Base-by-base conservation (phyloP, 148 eudicot species). In the Oxyria digyna region DNA sequence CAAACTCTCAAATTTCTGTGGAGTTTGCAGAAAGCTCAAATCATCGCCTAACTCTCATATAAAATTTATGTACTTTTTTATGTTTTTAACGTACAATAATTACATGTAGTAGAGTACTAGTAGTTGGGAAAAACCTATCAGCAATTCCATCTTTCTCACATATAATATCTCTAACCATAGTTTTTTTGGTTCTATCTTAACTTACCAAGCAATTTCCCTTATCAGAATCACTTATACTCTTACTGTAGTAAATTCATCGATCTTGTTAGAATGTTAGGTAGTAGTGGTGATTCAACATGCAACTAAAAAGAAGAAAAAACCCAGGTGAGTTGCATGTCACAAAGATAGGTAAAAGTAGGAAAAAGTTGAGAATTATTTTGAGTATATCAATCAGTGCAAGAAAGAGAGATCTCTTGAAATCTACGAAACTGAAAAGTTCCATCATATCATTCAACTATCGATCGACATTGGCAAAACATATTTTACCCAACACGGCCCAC, bases 1-100 rank as follows among this genome's bases (percentile, higher is more conserved):
- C 88, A 49, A 82, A 67, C 55, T 77, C 74, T 78, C 80, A 68
- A 78, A 72, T 63, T 0, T 49, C 26, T 65, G 48, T 66, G 67
- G 80, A 81, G 67, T 48, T 50, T 4, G 71, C 70, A 40, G 68
- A 73, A 49, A 69, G 77, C 29, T 66, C 80, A 21, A 67, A 69
- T 69, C 54, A 48, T 8, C 81, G 74, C 43, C 63, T 63, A n/a
- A 75, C 55, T 24, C 72, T 74, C 46, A 82, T 83, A 33, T 70
- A 74, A 48, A 74, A 81, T 74, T 82, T 32, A 75, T 14, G 5
- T 45, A 3, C 20, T 14, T 50, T 27, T 59, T 59, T 7, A 59
- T 59, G 65, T 4, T 0, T 17, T 59, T 59, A 59, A 59, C 37
- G 2, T 1, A 52, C 29, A 23, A 54, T 24, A 54, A 54, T 23